Percentiles rank a stretch among this genome's conserved stretches.
Conservation (phyloP, 202 grass and related monocot species). For the Hordeum pubiflorum region DNA sequence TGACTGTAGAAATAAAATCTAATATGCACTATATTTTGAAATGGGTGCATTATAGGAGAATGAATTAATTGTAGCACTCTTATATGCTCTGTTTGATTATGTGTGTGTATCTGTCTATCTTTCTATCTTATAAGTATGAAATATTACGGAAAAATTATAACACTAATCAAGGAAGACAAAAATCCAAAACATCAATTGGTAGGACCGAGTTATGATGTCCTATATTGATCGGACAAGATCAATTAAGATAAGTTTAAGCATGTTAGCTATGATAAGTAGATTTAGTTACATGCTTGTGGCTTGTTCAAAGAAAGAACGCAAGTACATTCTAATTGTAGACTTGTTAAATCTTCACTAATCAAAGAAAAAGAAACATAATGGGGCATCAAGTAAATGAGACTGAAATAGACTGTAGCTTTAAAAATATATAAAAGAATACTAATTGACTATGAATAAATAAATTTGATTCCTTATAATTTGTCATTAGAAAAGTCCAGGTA, state of each 20-base stretch:
- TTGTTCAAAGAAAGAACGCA: neutral
- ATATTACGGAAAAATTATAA: neutral
- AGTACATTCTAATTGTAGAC: neutral
- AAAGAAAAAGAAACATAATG: no score
- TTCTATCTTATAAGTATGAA: neutral
- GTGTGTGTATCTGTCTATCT: neutral
- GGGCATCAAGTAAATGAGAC: neutral
- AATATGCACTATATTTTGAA: no score
- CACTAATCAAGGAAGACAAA: neutral
- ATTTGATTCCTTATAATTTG: neutral
- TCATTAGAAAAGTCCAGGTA: neutral
- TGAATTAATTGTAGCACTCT: no score
- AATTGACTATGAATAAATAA: neutral
- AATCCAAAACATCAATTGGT: neutral
- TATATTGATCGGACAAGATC: neutral
- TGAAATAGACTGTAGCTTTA: neutral
- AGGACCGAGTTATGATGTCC: neutral
- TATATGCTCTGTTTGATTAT: neutral
- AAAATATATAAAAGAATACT: neutral
- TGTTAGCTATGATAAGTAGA: neutral
- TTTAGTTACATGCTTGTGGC: neutral
- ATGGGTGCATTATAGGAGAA: no score
- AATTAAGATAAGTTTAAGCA: neutral
- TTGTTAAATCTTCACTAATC: no score
- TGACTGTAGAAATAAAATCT: no score